A percentile compares a stretch with the other conserved stretches of the same genome.
phyloP scores from a whole-genome alignment of 1,139 yeast species.

The Zygosaccharomyces pseudobailii region DNA sequence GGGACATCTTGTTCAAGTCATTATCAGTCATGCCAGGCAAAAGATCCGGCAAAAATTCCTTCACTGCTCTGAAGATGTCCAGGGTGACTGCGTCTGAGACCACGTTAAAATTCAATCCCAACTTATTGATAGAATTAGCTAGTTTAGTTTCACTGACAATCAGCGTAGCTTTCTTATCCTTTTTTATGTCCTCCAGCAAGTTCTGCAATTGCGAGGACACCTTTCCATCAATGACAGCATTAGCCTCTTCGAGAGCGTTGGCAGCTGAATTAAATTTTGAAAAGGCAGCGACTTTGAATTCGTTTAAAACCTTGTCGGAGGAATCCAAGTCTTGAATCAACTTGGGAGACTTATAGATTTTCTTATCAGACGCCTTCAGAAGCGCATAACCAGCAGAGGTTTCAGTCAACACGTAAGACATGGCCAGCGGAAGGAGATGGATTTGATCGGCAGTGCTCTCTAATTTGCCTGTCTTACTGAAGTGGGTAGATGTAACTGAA shows the following conservation, averaged over 20 bases:
- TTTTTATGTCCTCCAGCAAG: constrained; percentile 72
- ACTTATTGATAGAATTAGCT: constrained; percentile 92
- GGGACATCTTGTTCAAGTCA: constrained; percentile 87
- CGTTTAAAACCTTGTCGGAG: constrained; percentile 72
- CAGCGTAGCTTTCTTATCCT: constrained; percentile 84
- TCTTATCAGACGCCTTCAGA: constrained; percentile 94
- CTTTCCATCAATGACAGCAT: constrained; percentile 86
- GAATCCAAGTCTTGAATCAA: constrained; percentile 74
- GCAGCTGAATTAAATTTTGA: constrained; percentile 94
- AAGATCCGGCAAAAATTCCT: constrained; percentile 88
- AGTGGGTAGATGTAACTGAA: constrained; percentile 8
- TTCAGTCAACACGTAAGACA: constrained; percentile 96
- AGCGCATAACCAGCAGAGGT: constrained; percentile 98
- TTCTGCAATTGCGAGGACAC: constrained; percentile 80
- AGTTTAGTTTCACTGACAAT: constrained; percentile 93
- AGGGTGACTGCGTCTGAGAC: constrained; percentile 92
- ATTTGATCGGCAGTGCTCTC: not conserved
- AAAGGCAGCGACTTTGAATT: constrained; percentile 89
- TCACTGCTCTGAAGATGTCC: constrained; percentile 91
- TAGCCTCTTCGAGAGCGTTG: constrained; percentile 92
- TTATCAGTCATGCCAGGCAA: constrained; percentile 88
- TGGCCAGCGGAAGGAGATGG: constrained; percentile 27
- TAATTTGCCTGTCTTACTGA: not conserved
- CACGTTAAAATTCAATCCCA: constrained; percentile 82
- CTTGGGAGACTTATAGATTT: constrained; percentile 79